Evolutionary conservation across 208 protist genomes (phyloP), one percentile per base, ranked within the genome.

Genomic region (Acanthamoeba castellanii): DNA sequence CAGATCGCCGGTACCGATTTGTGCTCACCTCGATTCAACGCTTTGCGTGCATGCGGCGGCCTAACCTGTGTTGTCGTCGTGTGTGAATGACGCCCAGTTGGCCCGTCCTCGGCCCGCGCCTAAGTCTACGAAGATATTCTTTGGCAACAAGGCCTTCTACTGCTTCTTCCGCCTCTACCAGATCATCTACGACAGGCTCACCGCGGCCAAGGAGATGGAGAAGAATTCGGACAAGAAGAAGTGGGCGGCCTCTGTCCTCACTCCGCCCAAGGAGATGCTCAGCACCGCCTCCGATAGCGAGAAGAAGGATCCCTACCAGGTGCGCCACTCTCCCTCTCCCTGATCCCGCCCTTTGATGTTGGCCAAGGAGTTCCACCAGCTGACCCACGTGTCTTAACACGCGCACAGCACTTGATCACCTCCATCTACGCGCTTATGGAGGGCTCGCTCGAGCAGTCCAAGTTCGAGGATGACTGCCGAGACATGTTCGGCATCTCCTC

Each of bases 131-230:
- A 70, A 95, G 68, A 64, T 96, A 22, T 96, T 96, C 30, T 96
- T 91, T 90, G 96, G 95, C 42, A 96, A 96, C 52, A 95, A 96
- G 66, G 87, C 96, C 25, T 96, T 96, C 72, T 96, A 96, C 81
- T 95, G 87, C 30, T 96, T 96, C 50, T 92, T 96, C 37, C 61
- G 96, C 57, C 42, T 96, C 16, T 93, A 92, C 57, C 82, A 95
- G 78, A 95, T 96, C 57, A 45, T 96, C 16, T 96, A 96, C 66
- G 95, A 96, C 61, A 76, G 95, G 57, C 76, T 96, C 16, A 91
- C 76, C 18, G 92, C 95, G n/a, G 94, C 93, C 27, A 72, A 95
- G 16, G 95, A 96, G 50, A 95, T 96, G 88, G 93, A 90, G 3
- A 92, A 95, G 11, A 64, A 68, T 25, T 93, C 95, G 4, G 72